Evolutionary conservation across 192 early-diverging fungal genomes (phyloP).

Genomic region (Mortierella antarctica): DNA sequence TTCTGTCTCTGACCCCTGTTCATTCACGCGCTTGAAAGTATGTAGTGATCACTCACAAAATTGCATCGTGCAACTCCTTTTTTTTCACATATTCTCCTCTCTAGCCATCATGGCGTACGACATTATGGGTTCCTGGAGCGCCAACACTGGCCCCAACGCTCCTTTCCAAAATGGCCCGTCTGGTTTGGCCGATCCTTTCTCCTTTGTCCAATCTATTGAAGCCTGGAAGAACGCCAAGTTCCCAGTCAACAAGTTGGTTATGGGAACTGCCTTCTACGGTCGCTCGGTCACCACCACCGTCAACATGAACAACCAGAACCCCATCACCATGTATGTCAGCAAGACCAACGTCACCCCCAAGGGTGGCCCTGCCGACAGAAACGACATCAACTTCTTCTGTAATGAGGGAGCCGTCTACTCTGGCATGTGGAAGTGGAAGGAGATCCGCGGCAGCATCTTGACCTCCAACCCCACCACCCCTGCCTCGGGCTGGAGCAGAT

Average conservation of each 20-base stretch:
- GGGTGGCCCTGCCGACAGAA: slow-evolving; percentile 66
- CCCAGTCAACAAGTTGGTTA: slow-evolving; percentile 67
- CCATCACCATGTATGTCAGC: slow-evolving; percentile 33
- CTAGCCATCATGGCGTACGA: slow-evolving; percentile 53
- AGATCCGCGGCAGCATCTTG: slow-evolving; percentile 73
- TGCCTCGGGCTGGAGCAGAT: slow-evolving; percentile 72
- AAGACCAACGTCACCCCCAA: slow-evolving; percentile 56
- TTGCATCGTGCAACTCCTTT: slow-evolving; percentile 67
- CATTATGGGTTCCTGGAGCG: slow-evolving; percentile 49
- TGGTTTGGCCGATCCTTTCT: slow-evolving; percentile 48
- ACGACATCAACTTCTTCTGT: slow-evolving; percentile 63
- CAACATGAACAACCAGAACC: slow-evolving; percentile 30
- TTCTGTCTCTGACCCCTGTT: background rate
- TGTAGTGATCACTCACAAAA: slow-evolving; percentile 73
- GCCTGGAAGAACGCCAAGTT: slow-evolving; percentile 67
- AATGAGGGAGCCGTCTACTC: slow-evolving; percentile 61
- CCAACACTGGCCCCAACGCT: slow-evolving; percentile 61
- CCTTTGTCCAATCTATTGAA: slow-evolving; percentile 61
- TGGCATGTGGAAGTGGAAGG: slow-evolving; percentile 76
- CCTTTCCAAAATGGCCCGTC: slow-evolving; percentile 54
- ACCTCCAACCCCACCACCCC: slow-evolving; percentile 61
- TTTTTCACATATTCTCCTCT: slow-evolving; percentile 51
- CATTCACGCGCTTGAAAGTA: slow-evolving; percentile 12
- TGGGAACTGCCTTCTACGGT: slow-evolving; percentile 74
- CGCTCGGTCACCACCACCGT: slow-evolving; percentile 53